These are phyloP conservation scores for Talaromyces rugulosus DNA, from an alignment of 2,329 filamentous ascomycete species.

Conservation along the genomic window DNA sequence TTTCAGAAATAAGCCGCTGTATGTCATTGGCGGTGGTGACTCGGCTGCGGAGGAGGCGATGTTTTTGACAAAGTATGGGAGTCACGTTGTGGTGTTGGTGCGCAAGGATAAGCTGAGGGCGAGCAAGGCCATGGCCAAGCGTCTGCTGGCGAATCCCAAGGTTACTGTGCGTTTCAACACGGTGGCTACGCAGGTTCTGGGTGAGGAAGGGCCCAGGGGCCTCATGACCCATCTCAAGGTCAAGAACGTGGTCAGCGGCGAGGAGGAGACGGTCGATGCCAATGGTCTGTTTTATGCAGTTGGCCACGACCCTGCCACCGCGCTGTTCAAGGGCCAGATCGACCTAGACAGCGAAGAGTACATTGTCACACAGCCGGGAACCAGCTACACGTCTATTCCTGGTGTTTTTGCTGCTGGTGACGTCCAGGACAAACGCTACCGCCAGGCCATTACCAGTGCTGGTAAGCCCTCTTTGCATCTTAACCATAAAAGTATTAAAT, in stretches of 20 bases:
- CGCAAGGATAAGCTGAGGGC: constrained; percentile 82
- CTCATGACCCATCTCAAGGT: constrained; percentile 86
- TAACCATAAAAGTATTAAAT: background rate
- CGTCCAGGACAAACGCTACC: constrained; percentile 97
- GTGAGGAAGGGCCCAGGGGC: constrained; percentile 67
- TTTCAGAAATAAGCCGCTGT: constrained; percentile 92
- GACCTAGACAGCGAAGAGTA: constrained; percentile 88
- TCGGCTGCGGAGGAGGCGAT: constrained; percentile 96
- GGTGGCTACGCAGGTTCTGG: constrained; percentile 75
- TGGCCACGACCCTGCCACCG: constrained; percentile 89
- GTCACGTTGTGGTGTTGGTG: constrained; percentile 90
- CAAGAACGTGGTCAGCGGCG: constrained; percentile 70
- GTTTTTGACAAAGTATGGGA: constrained; percentile 96
- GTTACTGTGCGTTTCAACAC: constrained; percentile 85
- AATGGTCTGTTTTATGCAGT: constrained; percentile 97
- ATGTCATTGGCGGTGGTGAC: constrained; percentile 95
- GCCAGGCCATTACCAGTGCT: constrained; percentile 96
- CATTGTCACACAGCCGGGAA: constrained; percentile 82
- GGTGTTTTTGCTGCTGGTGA: constrained; percentile 96
- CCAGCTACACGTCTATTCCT: constrained; percentile 78
- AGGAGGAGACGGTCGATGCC: constrained; percentile 78
- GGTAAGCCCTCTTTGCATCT: constrained; percentile 54
- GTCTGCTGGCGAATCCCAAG: constrained; percentile 79
- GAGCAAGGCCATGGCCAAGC: constrained; percentile 85
- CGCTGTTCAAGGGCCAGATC: constrained; percentile 85